These are phyloP conservation scores for Eucalyptus sp. DNA, from an alignment of 345 rosid genomes.

Conservation along the genomic window DNA sequence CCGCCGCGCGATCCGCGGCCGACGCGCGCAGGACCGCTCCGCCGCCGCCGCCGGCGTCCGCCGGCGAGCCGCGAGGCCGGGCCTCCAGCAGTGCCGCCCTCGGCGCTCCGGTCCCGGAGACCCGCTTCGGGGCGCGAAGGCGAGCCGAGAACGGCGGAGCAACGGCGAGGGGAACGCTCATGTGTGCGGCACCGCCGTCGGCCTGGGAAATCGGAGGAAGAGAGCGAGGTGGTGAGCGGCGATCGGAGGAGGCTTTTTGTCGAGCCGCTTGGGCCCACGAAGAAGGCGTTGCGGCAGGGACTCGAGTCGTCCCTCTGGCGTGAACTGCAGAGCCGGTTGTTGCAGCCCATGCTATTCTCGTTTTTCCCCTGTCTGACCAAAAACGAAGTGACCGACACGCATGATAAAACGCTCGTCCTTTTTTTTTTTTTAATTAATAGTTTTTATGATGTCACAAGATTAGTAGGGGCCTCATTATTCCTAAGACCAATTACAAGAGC, in stretches of 20 bases:
- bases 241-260: neutral
- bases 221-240: neutral
- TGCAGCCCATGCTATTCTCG: neutral
- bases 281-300: neutral
- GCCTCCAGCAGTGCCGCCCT: conserved; percentile 18
- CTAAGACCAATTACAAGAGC: neutral
- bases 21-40: conserved; percentile 19
- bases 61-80: neutral
- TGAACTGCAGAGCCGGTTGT: neutral
- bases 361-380: neutral
- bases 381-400: neutral
- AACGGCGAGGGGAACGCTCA: neutral
- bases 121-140: neutral
- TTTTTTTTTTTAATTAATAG: neutral
- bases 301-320: neutral
- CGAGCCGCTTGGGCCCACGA: neutral
- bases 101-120: neutral
- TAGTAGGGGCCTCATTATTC: neutral
- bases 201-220: neutral
- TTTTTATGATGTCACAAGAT: neutral
- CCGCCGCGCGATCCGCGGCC: neutral
- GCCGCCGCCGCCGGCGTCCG: neutral
- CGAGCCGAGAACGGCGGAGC: neutral
- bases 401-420: neutral
- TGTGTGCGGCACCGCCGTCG: neutral